A percentile compares a stretch with the other conserved stretches of the same genome.
phyloP scores from a whole-genome alignment of 495 filamentous ascomycete genomes.

The Aspergillus ellipticus region DNA sequence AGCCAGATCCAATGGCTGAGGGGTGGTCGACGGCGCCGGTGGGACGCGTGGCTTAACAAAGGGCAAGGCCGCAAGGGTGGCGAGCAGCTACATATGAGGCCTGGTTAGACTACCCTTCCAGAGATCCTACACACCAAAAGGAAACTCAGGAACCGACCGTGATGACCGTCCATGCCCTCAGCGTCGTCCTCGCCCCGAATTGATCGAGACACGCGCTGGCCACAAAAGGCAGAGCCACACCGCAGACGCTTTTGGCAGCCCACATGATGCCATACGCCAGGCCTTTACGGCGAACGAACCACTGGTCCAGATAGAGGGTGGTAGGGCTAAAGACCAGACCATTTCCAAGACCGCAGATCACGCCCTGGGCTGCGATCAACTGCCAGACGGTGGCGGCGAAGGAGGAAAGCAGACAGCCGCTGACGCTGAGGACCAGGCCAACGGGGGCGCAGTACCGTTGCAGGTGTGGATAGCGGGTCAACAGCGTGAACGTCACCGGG shows the following conservation, averaged over 20 bases:
- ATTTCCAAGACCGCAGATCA: conserved; percentile 51
- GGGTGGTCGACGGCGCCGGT: conserved; percentile 23
- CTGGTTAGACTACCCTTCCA: neutral
- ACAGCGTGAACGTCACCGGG: conserved; percentile 22
- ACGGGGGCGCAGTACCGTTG: neutral
- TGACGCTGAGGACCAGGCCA: neutral
- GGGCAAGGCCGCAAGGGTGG: conserved; percentile 49
- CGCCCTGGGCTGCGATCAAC: conserved; percentile 52
- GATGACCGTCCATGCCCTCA: conserved; percentile 50
- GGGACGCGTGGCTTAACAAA: conserved; percentile 59
- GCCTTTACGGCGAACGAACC: conserved; percentile 52
- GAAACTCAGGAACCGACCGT: conserved; percentile 21
- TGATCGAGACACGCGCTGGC: conserved; percentile 46
- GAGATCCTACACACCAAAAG: neutral
- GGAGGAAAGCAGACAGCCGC: conserved; percentile 32
- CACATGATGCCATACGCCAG: conserved; percentile 55
- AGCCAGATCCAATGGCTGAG: conserved; percentile 38
- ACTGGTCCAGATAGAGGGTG: conserved; percentile 54
- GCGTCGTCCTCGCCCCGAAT: conserved; percentile 55
- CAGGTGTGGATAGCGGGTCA: conserved; percentile 19
- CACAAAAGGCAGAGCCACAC: conserved; percentile 51
- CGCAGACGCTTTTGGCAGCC: conserved; percentile 48
- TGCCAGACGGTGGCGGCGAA: conserved; percentile 50
- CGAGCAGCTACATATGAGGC: conserved; percentile 33
- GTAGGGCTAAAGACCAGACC: conserved; percentile 49